Evolutionary conservation across 169 alveolate genomes (phyloP), one percentile per base, ranked within the genome.

Genomic region (Eimeria falciformis): DNA sequence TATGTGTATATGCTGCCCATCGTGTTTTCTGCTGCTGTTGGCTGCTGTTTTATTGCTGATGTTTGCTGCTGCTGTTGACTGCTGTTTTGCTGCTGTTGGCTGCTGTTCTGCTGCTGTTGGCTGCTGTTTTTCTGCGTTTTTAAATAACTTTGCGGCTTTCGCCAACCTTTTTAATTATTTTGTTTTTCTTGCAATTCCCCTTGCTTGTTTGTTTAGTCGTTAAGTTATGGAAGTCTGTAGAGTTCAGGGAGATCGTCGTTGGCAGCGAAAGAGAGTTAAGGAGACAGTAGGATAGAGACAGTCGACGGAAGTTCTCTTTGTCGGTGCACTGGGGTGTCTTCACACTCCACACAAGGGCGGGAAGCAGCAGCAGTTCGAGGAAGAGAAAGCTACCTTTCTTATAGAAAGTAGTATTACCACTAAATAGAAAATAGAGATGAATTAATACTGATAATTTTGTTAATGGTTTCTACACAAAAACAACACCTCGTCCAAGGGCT

Each of bases 101-200:
- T 50, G 62, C 62, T 50, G 62, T 50, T 50, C 18, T 50, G 62
- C 62, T 50, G 62, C 62, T 50, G 62, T 21, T 50, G 62, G 62
- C 11, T 1, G 23, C 18, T 50, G 23, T n/a, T n/a, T n/a, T 50
- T 12, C 62, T 12, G 18, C 11, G 18, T 21, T 50, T 21, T 1
- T 50, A 7, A 50, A 14, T 50, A 0, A 12, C 18, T 50, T 50
- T 50, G n/a, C n/a, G n/a, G n/a, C n/a, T n/a, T 21, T 12, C 11
- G 14, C 58, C 7, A 50, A 50, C 1, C 62, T 50, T 50, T 50
- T 21, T 12, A 1, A 12, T 50, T 50, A 12, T 50, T 50, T 50
- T 50, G 62, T 50, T 0, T 12, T 0, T 12, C 18, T 21, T 50
- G 11, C 18, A 12, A 50, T 0, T 50, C 18, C 62, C 18, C 18